phyloP scores from a whole-genome alignment of 2,329 filamentous ascomycete genomes.

The Hymenoscyphus fraxineus region DNA sequence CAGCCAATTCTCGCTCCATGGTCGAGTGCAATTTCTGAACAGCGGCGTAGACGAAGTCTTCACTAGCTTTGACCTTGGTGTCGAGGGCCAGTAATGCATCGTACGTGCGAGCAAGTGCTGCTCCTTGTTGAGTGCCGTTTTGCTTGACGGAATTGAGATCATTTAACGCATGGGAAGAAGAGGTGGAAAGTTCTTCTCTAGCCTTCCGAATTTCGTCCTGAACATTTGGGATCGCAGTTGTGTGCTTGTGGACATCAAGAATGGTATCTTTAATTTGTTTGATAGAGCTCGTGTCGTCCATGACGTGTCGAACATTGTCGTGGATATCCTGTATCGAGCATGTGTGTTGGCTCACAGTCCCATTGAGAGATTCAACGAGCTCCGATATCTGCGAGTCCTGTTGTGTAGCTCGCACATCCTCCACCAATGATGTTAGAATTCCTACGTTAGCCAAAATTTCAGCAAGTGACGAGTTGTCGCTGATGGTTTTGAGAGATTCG shows the following conservation, averaged over 20 bases:
- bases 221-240: background rate
- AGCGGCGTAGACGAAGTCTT: constrained; percentile 13
- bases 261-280: background rate
- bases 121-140: background rate
- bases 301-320: background rate
- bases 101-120: background rate
- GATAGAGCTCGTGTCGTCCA: background rate
- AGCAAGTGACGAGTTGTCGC: background rate
- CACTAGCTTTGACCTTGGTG: constrained; percentile 14
- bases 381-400: constrained; percentile 1
- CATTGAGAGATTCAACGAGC: background rate
- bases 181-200: background rate
- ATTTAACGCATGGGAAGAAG: background rate
- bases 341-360: background rate
- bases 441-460: background rate
- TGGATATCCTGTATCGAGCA: background rate
- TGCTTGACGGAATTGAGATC: background rate
- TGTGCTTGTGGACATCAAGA: background rate
- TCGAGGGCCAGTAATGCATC: constrained; percentile 13
- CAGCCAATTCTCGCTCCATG: constrained; percentile 11
- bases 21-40: constrained; percentile 14
- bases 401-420: background rate
- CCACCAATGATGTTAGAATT: background rate
- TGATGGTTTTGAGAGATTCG: background rate
- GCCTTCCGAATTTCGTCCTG: background rate